Evolutionary conservation across 1,284 basidiomycete genomes (phyloP).

Genomic region (Meira miltonrushii): DNA sequence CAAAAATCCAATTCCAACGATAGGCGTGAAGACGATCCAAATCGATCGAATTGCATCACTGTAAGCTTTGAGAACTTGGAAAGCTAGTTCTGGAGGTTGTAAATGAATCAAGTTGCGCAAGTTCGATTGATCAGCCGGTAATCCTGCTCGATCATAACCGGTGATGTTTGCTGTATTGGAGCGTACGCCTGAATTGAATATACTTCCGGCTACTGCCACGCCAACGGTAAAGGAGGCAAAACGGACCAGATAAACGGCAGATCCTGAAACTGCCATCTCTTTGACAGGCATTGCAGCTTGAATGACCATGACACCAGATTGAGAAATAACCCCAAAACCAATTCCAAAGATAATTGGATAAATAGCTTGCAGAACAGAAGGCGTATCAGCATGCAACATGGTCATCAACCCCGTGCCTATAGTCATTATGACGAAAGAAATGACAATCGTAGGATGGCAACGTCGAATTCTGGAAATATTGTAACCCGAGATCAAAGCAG

Average conservation of each 20-base stretch:
- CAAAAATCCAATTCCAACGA: conserved; percentile 45
- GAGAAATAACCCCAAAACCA: conserved; percentile 40
- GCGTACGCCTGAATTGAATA: conserved; percentile 29
- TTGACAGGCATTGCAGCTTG: conserved; percentile 37
- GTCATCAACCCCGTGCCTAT: conserved; percentile 36
- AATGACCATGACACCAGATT: conserved; percentile 38
- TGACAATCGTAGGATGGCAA: conserved; percentile 65
- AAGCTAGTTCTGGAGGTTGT: conserved; percentile 48
- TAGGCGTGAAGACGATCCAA: conserved; percentile 61
- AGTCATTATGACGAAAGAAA: conserved; percentile 35
- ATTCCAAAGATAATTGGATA: conserved; percentile 31
- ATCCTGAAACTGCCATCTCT: conserved; percentile 28
- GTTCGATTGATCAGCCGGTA: conserved; percentile 12
- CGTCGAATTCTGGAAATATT: conserved; percentile 61
- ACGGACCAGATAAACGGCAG: conserved; percentile 30
- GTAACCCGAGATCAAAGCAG: conserved; percentile 64
- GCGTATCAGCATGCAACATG: conserved; percentile 21
- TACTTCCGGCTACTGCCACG: conserved; percentile 33
- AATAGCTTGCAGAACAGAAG: conserved; percentile 20
- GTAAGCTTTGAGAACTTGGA: conserved; percentile 65
- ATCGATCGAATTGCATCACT: conserved; percentile 65
- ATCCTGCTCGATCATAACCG: not conserved
- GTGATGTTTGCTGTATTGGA: conserved; percentile 5
- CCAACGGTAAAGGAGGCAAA: conserved; percentile 32
- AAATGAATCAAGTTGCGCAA: conserved; percentile 21